Percentiles rank a stretch among this genome's conserved stretches.
Evolutionary conservation across 148 eudicot genomes (phyloP).

Genomic region (Fagopyrum esculentum): DNA sequence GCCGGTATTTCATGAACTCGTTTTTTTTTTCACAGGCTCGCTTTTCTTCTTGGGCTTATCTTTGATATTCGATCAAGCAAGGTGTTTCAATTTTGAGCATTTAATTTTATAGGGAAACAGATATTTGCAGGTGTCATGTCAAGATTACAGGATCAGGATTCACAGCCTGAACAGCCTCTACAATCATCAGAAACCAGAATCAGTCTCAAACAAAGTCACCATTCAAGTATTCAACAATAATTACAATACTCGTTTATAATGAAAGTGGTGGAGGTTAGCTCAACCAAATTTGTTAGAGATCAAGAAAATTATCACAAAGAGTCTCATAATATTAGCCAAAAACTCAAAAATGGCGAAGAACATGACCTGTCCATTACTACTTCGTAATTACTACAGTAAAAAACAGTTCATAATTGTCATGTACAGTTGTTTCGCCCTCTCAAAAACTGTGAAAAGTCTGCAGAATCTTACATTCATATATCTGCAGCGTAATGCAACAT

Average conservation of each 20-base stretch:
- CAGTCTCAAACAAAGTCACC: not conserved
- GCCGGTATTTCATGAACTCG: not conserved
- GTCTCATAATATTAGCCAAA: not conserved
- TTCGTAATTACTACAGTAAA: not conserved
- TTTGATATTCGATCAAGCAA: not conserved
- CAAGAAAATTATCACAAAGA: not conserved
- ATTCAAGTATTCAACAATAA: not conserved
- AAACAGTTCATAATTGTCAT: not conserved
- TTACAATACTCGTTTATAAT: too few species aligned
- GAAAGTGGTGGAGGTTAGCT: too few species aligned
- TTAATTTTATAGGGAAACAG: not conserved
- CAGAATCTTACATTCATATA: conserved; percentile 40
- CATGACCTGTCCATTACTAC: not conserved
- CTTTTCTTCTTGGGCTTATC: not conserved
- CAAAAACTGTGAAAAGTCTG: not conserved
- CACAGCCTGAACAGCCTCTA: not conserved
- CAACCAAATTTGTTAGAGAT: not conserved
- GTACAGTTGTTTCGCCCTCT: not conserved
- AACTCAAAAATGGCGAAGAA: not conserved
- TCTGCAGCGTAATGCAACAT: conserved; percentile 49
- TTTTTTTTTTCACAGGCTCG: not conserved
- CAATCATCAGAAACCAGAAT: not conserved
- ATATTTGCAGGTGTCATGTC: not conserved
- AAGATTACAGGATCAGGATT: not conserved
- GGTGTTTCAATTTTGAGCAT: not conserved